Evolutionary conservation across 176 grass and related monocot genomes (phyloP).

Genomic region (Carex kokanica): DNA sequence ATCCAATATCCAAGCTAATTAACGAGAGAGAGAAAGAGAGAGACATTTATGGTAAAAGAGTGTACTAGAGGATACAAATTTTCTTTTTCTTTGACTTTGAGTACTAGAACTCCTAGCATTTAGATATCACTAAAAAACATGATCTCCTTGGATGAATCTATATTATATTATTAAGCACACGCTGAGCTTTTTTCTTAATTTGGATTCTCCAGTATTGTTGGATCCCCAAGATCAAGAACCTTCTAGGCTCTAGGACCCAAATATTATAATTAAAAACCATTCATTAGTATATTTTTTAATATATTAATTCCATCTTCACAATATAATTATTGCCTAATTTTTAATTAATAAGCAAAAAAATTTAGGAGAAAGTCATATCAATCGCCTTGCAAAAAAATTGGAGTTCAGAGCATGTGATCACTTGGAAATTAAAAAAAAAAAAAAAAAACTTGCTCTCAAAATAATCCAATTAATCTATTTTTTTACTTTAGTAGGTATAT

Average conservation of each 20-base stretch:
- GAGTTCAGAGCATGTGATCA: neutral
- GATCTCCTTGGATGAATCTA: neutral
- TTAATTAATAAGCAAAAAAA: no score
- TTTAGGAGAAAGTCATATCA: neutral
- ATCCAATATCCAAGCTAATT: neutral
- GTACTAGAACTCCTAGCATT: neutral
- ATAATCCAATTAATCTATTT: neutral
- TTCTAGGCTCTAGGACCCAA: neutral
- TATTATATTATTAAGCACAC: neutral
- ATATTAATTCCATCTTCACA: neutral
- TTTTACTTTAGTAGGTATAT: neutral
- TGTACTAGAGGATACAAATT: neutral
- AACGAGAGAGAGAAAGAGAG: neutral
- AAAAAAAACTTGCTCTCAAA: neutral
- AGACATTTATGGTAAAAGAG: neutral
- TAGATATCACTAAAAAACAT: neutral
- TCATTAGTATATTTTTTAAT: neutral
- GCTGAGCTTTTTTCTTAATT: neutral
- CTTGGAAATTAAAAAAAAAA: neutral
- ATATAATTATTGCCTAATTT: neutral
- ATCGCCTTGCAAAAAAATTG: neutral
- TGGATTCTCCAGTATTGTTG: neutral
- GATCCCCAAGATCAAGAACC: neutral
- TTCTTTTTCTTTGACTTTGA: neutral
- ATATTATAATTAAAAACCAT: neutral